Base-by-base conservation (phyloP, 2,329 filamentous ascomycete genomes). In the Fusarium graminum region DNA sequence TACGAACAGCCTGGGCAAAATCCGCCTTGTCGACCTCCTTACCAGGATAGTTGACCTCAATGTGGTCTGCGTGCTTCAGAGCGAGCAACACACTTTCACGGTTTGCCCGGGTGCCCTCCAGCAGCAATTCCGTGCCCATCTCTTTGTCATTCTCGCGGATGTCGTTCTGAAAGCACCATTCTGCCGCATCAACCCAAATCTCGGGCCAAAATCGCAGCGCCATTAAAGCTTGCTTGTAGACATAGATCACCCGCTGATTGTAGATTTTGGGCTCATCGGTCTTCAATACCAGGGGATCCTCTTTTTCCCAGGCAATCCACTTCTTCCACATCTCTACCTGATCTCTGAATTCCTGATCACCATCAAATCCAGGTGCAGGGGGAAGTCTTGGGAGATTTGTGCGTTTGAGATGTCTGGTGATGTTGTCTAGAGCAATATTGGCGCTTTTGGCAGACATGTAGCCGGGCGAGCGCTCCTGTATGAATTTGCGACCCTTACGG, bases 361-460 rank as follows among this genome's bases (percentile, higher is more conserved):
- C 95, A 52, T 95, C 91, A 72, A 93, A 97, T 1, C 94, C 94
- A 42, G 88, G 88, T 7, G 91, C 88, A 8, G 95, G 94, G 3
- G 94, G 93, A 3, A 99, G 81, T 11, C 88, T 86, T 4, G 96
- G 93, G 1, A 97, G 80, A 6, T 92, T 94, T 4, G 88, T 92
- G 42, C 94, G 89, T 65, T 88, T 86, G 40, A 99, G 80, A 10
- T 90, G 89, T 38, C 89, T 87, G 2, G 91, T 93, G 53, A 97
- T 89, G 74, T 97, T 96, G 55, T 97, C 92, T n/a, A 98, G 82
- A 36, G 93, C 92, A 40, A 92, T 94, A 74, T 93, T 93, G 40
- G 93, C 93, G 68, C 91, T 94, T 76, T 96, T 90, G 51, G 96
- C 95, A 16, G 94, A 96, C 93, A 99, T 97, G 77, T 98, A 99